Base-by-base conservation (phyloP, 2,329 filamentous ascomycete genomes). In the Raffaelea deltoideospora region DNA sequence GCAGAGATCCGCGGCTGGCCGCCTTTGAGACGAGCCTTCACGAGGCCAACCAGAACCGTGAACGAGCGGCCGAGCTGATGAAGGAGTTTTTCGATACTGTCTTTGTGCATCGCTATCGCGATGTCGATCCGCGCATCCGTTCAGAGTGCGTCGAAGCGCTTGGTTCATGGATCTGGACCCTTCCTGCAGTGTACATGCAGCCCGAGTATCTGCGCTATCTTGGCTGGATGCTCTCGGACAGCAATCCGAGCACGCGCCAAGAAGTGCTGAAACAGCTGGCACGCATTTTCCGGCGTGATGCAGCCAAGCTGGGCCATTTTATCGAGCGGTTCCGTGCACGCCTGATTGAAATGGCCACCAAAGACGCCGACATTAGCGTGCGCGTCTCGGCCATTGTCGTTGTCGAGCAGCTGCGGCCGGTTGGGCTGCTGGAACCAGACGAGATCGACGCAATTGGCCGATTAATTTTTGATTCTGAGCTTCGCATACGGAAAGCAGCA, bases 81-180 rank as follows among this genome's bases (percentile, higher is more conserved):
- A 79, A 79, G 46, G 85, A 92, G 46, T 84, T 86, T 48, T 93
- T 96, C 51, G 82, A 94, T 47, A 82, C 83, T 2, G 78, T 96
- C 33, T 98, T 94, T 53, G 80, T 95, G 22, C 88, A 98, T 57
- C 78, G 90, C 33, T 98, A 96, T 56, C 82, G 90, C 42, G 90
- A 98, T 53, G 75, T 95, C 22, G 90, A 98, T 50, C 75, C 84
- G 7, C 82, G 75, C 48, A 93, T 98, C 45, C 75, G 90, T 37
- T 76, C 79, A 1, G 88, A 95, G 50, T 95, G 88, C 51, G 78
- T 93, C 19, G 76, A 81, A 44, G 84, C 85, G 13, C 66, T 98
- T 9, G 86, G 87, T 21, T 71, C 76, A 29, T 98, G 90, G 90
- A 92, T 96, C 47, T 71, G 77, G 53, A 72, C 72, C 10, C 74